phyloP scores from a whole-genome alignment of 2,329 filamentous ascomycete genomes.

The Leptographium radiaticola region DNA sequence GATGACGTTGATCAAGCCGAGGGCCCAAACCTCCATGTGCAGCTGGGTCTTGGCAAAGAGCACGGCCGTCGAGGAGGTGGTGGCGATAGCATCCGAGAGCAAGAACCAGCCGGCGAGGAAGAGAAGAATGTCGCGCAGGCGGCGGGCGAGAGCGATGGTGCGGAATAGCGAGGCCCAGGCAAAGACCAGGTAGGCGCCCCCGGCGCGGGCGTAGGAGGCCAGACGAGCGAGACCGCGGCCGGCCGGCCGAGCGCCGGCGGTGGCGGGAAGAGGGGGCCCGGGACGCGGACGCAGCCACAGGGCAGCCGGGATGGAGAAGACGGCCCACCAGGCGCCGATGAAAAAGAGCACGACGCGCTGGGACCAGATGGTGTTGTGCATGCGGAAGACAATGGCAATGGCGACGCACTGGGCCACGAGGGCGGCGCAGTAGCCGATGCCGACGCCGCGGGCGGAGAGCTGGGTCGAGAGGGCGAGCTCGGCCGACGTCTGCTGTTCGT shows the following conservation, averaged over 20 bases:
- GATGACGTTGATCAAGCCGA: slow-evolving; percentile 90
- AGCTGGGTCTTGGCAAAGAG: slow-evolving; percentile 91
- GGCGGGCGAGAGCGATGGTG: slow-evolving; percentile 62
- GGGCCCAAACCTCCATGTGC: slow-evolving; percentile 73
- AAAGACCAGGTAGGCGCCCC: slow-evolving; percentile 53
- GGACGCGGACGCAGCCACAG: slow-evolving; percentile 80
- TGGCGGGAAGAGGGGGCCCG: slow-evolving; percentile 58
- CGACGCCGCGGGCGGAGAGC: slow-evolving; percentile 86
- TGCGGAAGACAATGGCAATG: slow-evolving; percentile 61
- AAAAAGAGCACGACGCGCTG: slow-evolving; percentile 77
- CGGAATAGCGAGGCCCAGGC: slow-evolving; percentile 79
- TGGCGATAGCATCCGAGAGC: slow-evolving; percentile 85
- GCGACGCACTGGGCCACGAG: slow-evolving; percentile 72
- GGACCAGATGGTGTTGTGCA: slow-evolving; percentile 70
- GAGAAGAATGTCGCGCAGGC: slow-evolving; percentile 58
- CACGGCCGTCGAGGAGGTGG: slow-evolving; percentile 86
- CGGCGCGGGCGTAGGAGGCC: slow-evolving; percentile 19
- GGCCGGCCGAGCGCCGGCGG: slow-evolving; percentile 7
- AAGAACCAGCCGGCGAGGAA: slow-evolving; percentile 90
- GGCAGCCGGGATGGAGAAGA: slow-evolving; percentile 80
- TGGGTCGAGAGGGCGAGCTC: slow-evolving; percentile 75
- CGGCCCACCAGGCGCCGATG: slow-evolving; percentile 83
- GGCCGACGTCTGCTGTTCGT: slow-evolving; percentile 40
- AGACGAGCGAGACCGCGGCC: background rate
- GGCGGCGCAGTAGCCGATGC: slow-evolving; percentile 82